Evolutionary conservation across 2,329 filamentous ascomycete genomes (phyloP).

Genomic region (Laburnicola sp.): DNA sequence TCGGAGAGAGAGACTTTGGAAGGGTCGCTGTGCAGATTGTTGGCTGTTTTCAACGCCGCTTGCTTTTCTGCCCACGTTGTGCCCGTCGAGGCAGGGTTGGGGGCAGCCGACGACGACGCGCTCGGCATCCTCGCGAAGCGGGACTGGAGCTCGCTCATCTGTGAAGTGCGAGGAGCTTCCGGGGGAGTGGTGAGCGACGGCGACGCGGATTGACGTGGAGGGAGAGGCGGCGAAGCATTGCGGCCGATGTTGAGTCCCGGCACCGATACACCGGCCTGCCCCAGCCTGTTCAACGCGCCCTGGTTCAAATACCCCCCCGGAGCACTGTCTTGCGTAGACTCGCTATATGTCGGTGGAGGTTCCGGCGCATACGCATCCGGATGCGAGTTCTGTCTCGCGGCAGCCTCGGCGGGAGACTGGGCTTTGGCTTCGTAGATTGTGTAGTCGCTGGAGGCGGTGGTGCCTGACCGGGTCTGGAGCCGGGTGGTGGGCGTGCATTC

Average conservation of each 20-base stretch:
- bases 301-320: conserved; percentile 55
- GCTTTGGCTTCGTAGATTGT: conserved; percentile 50
- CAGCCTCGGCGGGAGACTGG: conserved; percentile 67
- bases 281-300: conserved; percentile 67
- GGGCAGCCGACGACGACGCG: conserved; percentile 21
- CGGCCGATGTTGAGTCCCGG: conserved; percentile 73
- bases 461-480: conserved; percentile 49
- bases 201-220: conserved; percentile 32
- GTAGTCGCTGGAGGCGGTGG: conserved; percentile 25
- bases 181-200: conserved; percentile 32
- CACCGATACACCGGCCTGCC: conserved; percentile 75
- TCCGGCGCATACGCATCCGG: conserved; percentile 49
- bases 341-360: conserved; percentile 55
- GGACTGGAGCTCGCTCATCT: conserved; percentile 68
- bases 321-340: conserved; percentile 40
- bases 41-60: conserved; percentile 63
- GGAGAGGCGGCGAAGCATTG: conserved; percentile 40
- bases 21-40: conserved; percentile 62
- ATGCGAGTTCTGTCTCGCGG: conserved; percentile 66
- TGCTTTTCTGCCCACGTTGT: conserved; percentile 67
- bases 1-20: conserved; percentile 64
- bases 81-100: conserved; percentile 49
- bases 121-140: conserved; percentile 58
- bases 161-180: conserved; percentile 38
- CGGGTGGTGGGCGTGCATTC: conserved; percentile 71